Percentiles rank a stretch among this genome's conserved stretches.
Evolutionary conservation across 2,329 filamentous ascomycete genomes (phyloP).

Genomic region (Fonsecaea multimorphosa): DNA sequence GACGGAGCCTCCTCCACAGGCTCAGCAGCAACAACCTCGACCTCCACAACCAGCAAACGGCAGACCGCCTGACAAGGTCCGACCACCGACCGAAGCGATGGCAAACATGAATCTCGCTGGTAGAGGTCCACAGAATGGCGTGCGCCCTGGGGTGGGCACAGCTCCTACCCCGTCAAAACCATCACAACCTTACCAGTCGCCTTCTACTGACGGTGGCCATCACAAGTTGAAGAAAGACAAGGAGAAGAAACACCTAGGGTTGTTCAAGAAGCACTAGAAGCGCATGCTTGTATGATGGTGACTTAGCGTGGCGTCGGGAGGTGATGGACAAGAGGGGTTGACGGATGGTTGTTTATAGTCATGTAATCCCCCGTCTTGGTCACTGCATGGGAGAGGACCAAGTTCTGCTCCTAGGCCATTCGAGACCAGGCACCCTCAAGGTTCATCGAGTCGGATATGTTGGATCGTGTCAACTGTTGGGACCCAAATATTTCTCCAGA

Average conservation of each 20-base stretch:
- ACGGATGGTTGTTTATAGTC: neutral
- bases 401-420: neutral
- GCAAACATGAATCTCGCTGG: slow-evolving; percentile 36
- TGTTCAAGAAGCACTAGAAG: slow-evolving; percentile 39
- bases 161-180: slow-evolving; percentile 4
- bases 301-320: slow-evolving; percentile 36
- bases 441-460: neutral
- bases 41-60: slow-evolving; percentile 34
- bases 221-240: slow-evolving; percentile 65
- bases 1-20: slow-evolving; percentile 61
- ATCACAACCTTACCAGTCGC: slow-evolving; percentile 22
- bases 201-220: slow-evolving; percentile 26
- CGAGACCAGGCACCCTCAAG: too few species aligned
- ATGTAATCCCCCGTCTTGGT: slow-evolving; percentile 3
- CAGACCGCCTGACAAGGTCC: slow-evolving; percentile 17
- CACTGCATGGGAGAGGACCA: neutral
- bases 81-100: slow-evolving; percentile 37
- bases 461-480: slow-evolving; percentile 24
- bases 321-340: neutral
- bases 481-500: slow-evolving; percentile 73
- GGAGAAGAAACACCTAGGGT: slow-evolving; percentile 60
- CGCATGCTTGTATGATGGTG: slow-evolving; percentile 14
- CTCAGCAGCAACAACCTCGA: slow-evolving; percentile 33
- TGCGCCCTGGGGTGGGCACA: slow-evolving; percentile 31
- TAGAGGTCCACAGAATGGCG: slow-evolving; percentile 42